Percentiles rank a stretch among this genome's conserved stretches.
phyloP scores from a whole-genome alignment of 2,329 filamentous ascomycete genomes.

The Scolecobasidium constrictum region DNA sequence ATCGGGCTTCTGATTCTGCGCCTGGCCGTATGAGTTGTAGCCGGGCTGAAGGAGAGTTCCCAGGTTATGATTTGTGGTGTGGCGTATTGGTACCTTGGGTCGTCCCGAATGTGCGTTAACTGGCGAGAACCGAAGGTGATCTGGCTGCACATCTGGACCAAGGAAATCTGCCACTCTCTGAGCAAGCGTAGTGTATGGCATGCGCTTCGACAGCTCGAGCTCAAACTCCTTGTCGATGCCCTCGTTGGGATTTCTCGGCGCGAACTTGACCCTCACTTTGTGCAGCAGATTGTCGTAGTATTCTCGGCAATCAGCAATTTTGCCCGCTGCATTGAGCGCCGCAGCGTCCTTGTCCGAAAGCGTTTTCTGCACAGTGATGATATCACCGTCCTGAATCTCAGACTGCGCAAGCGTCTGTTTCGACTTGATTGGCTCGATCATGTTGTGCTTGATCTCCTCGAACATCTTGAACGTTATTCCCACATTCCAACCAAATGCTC shows the following conservation, averaged over 20 bases:
- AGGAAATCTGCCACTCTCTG: constrained; percentile 73
- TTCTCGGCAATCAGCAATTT: constrained; percentile 58
- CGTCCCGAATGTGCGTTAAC: constrained; percentile 68
- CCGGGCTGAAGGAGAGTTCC: constrained; percentile 67
- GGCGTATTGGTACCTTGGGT: constrained; percentile 68
- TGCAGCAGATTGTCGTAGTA: constrained; percentile 93
- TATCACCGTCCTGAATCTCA: constrained; percentile 94
- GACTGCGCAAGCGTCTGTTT: constrained; percentile 84
- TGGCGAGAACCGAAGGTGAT: constrained; percentile 84
- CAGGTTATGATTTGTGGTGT: constrained; percentile 58
- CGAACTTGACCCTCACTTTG: constrained; percentile 68
- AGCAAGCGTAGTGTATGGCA: constrained; percentile 78
- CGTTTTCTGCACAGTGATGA: constrained; percentile 80
- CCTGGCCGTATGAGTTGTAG: constrained; percentile 59
- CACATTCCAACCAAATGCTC: constrained; percentile 77
- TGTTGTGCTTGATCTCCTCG: constrained; percentile 96
- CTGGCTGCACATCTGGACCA: constrained; percentile 53
- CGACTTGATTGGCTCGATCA: constrained; percentile 90
- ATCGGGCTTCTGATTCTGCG: constrained; percentile 58
- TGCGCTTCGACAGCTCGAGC: constrained; percentile 73
- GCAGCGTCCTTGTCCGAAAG: constrained; percentile 35
- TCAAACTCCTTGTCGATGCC: constrained; percentile 57
- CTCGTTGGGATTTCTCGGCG: constrained; percentile 46
- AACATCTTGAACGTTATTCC: constrained; percentile 65
- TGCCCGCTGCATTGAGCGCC: constrained; percentile 25